Evolutionary conservation across 257 asterid species (phyloP), one percentile per base, ranked within the genome.

Genomic region (Ligustrum vulgare): DNA sequence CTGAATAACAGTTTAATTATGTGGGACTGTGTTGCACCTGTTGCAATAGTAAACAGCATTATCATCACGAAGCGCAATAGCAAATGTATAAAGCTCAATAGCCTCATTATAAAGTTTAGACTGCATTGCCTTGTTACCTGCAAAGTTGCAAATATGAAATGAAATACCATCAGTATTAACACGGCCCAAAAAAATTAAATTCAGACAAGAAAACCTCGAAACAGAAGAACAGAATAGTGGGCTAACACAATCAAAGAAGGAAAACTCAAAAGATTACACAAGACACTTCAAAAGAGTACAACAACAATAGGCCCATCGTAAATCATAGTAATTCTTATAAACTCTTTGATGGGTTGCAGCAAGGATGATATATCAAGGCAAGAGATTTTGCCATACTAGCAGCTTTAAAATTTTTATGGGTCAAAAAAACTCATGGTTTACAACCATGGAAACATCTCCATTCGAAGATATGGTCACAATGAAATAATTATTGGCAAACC

Each of bases 31-130:
- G 67, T 41, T 65, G 51, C 82, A 93, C 98, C 97, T 91, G 89
- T 89, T 93, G 88, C 98, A 86, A 77, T 83, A 88, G 81, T 93
- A 93, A 80, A 93, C 96, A 75, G 91, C 97, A 86, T 91, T 91
- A 80, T 87, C 89, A 77, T 79, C 91, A 77, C 84, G 78, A 49
- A 93, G 81, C 45, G 96, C 94, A 77, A 87, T 81, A 58, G 97
- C 94, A 83, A 88, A 81, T 68, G 96, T 86, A 84, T 93, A 93
- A 65, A 91, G 87, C 84, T 93, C 93, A 73, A 89, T 73, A 22
- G 98, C 96, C 77, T 86, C 91, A 3, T n/a, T 1, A 39, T 85
- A 93, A 71, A 65, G 85, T 79, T 87, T 87, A 56, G 93, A 84
- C 87, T 88, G 94, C 97, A 93, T 83, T 56, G 89, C 93, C 78